Base-by-base conservation (phyloP, 1,284 basidiomycete genomes). In the Cystobasidium sp. region DNA sequence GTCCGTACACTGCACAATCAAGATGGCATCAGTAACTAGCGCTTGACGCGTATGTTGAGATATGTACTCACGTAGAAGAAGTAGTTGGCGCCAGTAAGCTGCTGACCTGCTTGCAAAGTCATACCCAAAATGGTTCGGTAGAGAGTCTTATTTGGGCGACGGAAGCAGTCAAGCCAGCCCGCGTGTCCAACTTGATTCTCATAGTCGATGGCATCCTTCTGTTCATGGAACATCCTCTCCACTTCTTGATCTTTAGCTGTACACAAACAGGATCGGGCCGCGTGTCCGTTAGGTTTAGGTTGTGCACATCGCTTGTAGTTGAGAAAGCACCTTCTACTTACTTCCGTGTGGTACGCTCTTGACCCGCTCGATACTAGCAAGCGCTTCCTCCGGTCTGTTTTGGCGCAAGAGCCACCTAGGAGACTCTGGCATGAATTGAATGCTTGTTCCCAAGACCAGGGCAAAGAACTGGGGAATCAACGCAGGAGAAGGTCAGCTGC, bases 371-470 rank as follows among this genome's bases (percentile, higher is more conserved):
- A 91, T 82, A 7, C 87, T 84, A 16, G 77, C 76, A 39, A 84
- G 84, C 2, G 88, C 88, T 72, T 89, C 85, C 41, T 88, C 86
- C 55, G 83, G 79, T 41, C 85, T 84, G 18, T 85, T 86, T 37
- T 84, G 84, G 77, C 66, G 86, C 84, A 76, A 79, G 37, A 90
- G 85, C 90, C 90, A 91, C 69, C 86, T 67, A n/a, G 90, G 90
- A 61, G 86, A 87, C 81, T 91, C 90, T 22, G 90, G 91, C 87
- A 91, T 90, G 80, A 90, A 88, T 16, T 88, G 80, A 77, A 92
- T 92, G 52, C 89, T 89, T 43, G 88, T 76, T 41, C 86, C 85
- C 9, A 92, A 86, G 64, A 92, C 85, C 64, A 86, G 80, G 3
- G 89, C 87, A 86, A 89, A 92, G 71, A 89, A 22, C 64, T 66